phyloP scores from a whole-genome alignment of 768 basidiomycete genomes.

The Pulveroboletus sp. region DNA sequence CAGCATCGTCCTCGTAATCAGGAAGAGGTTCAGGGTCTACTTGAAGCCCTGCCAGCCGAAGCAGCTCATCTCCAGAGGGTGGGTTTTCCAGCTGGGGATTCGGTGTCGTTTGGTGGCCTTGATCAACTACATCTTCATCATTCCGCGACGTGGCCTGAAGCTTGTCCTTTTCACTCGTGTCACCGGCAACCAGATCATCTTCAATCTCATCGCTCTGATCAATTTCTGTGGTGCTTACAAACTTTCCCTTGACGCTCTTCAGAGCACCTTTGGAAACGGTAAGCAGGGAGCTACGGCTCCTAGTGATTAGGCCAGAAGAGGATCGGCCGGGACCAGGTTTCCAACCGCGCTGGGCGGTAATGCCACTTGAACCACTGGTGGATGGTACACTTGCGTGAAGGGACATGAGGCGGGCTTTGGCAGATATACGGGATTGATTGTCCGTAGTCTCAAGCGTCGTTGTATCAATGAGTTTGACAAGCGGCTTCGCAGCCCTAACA shows the following conservation, averaged over 20 bases:
- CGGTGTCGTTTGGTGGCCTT: conserved; percentile 5
- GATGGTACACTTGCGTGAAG: conserved; percentile 11
- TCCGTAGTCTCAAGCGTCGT: conserved; percentile 20
- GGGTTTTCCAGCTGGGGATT: conserved; percentile 10
- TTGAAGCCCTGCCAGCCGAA: conserved; percentile 49
- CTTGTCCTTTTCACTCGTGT: conserved; percentile 4
- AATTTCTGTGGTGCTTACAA: conserved; percentile 15
- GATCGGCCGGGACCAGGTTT: conserved; percentile 54
- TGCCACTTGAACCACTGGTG: conserved; percentile 6
- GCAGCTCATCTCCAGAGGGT: conserved; percentile 44
- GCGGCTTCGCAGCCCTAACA: conserved; percentile 48
- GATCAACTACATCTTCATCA: conserved; percentile 17
- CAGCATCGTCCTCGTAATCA: conserved; percentile 55
- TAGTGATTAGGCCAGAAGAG: conserved; percentile 40
- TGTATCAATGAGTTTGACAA: conserved; percentile 49
- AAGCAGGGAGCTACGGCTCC: conserved; percentile 50
- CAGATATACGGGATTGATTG: conserved; percentile 42
- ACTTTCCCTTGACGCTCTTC: conserved; percentile 50
- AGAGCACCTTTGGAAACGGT: conserved; percentile 51
- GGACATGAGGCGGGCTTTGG: conserved; percentile 46
- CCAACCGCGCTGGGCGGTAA: conserved; percentile 10
- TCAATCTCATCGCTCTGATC: conserved; percentile 23
- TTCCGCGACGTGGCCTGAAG: conserved; percentile 14
- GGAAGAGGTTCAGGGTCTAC: conserved; percentile 41
- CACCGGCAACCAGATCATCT: neutral